Conservation (phyloP, 1,139 yeast genomes). For the Lodderomyces margitis region DNA sequence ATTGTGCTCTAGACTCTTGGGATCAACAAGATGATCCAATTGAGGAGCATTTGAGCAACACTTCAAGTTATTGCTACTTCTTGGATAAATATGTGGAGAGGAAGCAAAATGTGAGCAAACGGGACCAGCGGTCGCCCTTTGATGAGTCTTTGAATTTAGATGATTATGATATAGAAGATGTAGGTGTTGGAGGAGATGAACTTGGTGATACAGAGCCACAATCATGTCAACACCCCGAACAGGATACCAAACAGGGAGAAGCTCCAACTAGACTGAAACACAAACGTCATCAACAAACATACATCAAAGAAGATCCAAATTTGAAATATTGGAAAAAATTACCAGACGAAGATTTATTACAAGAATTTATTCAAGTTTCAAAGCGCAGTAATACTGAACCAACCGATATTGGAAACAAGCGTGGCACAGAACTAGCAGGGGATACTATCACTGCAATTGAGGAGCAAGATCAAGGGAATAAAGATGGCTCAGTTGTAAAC, state of each 20-base stretch:
- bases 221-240: no score
- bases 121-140: neutral
- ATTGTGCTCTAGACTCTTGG: conserved; percentile 70
- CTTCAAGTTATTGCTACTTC: conserved; percentile 49
- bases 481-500: neutral
- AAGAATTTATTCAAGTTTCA: conserved; percentile 20
- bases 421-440: no score
- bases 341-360: conserved; percentile 24
- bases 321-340: conserved; percentile 26
- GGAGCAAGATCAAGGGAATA: neutral
- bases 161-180: neutral
- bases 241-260: neutral
- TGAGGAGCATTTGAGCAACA: conserved; percentile 47
- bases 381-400: no score
- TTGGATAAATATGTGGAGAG: conserved; percentile 16
- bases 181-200: neutral
- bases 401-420: no score
- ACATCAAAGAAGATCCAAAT: conserved; percentile 19
- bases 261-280: neutral
- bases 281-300: neutral
- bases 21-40: conserved; percentile 64
- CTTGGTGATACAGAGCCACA: no score
- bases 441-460: no score
- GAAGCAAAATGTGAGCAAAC: conserved; percentile 3
- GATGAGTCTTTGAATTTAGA: neutral